These are phyloP conservation scores for Podaxis sp. DNA, from an alignment of 768 basidiomycete species.

Conservation along the genomic window DNA sequence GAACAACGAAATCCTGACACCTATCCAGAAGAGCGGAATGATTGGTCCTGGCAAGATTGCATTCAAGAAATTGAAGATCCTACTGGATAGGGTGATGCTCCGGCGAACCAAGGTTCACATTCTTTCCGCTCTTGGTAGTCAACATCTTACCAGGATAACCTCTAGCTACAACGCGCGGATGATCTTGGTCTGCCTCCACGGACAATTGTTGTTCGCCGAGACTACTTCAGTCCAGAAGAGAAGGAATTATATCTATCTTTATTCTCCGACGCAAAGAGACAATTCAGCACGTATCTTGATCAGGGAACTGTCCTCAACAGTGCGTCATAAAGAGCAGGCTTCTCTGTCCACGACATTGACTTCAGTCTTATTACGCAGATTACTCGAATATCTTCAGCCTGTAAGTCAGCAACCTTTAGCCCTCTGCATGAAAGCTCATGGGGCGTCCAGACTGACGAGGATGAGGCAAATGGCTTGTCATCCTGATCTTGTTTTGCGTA, in stretches of 20 bases:
- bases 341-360: conserved; percentile 2
- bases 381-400: conserved; percentile 89
- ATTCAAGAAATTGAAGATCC: conserved; percentile 87
- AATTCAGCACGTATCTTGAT: conserved; percentile 87
- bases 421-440: conserved; percentile 1
- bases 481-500: conserved; percentile 88
- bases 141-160: conserved; percentile 1
- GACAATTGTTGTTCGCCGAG: conserved; percentile 80
- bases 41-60: conserved; percentile 71
- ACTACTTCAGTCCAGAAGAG: conserved; percentile 95
- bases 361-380: conserved; percentile 36
- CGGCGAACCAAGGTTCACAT: conserved; percentile 71
- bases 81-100: conserved; percentile 95
- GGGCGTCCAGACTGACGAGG: conserved; percentile 68
- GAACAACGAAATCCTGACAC: conserved; percentile 94
- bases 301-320: conserved; percentile 91
- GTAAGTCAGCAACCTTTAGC: conserved; percentile 29
- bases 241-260: conserved; percentile 91
- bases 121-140: background rate
- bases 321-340: conserved; percentile 34
- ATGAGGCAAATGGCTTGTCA: conserved; percentile 97
- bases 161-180: conserved; percentile 87
- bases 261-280: conserved; percentile 89
- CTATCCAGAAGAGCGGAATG: conserved; percentile 92
- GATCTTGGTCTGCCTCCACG: conserved; percentile 94